These are phyloP conservation scores for Clausena lansium DNA, from an alignment of 345 rosid species.

Conservation along the genomic window DNA sequence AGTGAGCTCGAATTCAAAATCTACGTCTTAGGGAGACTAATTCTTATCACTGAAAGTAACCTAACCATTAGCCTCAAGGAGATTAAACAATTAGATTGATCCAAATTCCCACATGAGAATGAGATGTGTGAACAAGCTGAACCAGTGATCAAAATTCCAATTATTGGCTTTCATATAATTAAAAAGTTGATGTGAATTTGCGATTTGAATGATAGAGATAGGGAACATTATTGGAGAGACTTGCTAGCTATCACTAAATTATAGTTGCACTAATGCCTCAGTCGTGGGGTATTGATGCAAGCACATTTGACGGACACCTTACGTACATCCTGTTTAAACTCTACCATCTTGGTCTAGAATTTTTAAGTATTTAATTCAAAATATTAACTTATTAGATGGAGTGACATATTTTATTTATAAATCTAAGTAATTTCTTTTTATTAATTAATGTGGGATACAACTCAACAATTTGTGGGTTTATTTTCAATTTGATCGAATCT, in stretches of 20 bases:
- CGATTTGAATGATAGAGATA: not conserved
- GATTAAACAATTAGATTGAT: not conserved
- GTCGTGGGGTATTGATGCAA: slow-evolving; percentile 7
- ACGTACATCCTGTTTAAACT: not conserved
- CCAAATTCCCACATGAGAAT: not conserved
- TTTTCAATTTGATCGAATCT: too few species aligned
- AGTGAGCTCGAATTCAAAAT: too few species aligned
- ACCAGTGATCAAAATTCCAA: not conserved
- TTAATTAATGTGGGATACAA: too few species aligned
- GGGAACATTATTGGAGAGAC: slow-evolving; percentile 11
- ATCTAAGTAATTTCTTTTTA: too few species aligned
- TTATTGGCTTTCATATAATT: not conserved
- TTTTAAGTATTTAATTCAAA: too few species aligned
- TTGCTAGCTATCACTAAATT: not conserved
- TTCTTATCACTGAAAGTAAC: too few species aligned
- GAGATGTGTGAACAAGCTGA: not conserved
- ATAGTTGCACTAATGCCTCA: not conserved
- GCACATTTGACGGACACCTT: not conserved
- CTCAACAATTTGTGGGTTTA: slow-evolving; percentile 13
- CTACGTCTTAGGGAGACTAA: too few species aligned
- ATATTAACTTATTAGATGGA: too few species aligned
- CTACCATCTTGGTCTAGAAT: too few species aligned
- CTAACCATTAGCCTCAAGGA: too few species aligned
- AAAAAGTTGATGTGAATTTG: slow-evolving; percentile 7
- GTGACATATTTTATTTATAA: too few species aligned